Evolutionary conservation across 768 basidiomycete species (phyloP), one percentile per base, ranked within the genome.

Genomic region (Grammothele lineata): DNA sequence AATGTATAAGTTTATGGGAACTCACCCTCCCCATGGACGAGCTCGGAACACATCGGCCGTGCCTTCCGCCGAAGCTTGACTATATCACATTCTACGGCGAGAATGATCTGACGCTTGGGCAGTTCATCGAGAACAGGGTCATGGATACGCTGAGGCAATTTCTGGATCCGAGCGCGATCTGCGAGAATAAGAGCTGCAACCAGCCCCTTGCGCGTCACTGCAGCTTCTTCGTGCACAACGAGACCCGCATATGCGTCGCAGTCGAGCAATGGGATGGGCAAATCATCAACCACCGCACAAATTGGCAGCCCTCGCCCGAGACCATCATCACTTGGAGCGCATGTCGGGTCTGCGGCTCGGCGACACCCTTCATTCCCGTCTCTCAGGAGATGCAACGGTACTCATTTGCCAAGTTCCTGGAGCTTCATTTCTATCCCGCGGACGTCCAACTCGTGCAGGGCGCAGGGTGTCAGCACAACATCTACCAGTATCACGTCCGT

Each of bases 361-460:
- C 84, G 1, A 93, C 90, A 3, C 89, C 91, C 2, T 89, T 93
- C 66, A 87, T 93, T 55, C 85, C 84, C 5, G 82, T 92, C 32
- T 91, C 91, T 2, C 85, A 90, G 57, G 92, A 95, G 63, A 92
- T 94, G 76, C 87, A 91, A 59, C 73, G 85, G 46, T 92, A 95
- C 62, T 97, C 94, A 4, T 95, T 97, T 62, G 91, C 87, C 27
- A 94, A 96, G 58, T 98, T 95, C 64, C 77, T 99, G 23, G 95
- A 99, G 62, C 80, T 95, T 22, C 88, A 92, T 61, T 97, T 97
- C 66, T 96, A 98, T 66, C 93, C 92, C 24, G 81, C 91, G 26
- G 82, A 90, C 53, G 83, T 93, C 58, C 76, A 82, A 57, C 72
- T 91, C 39, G 81, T 91, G n/a, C 85, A 83, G 57, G 91, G 88